phyloP scores from a whole-genome alignment of 176 grass and related monocot species.

The Aegilops speltoides region DNA sequence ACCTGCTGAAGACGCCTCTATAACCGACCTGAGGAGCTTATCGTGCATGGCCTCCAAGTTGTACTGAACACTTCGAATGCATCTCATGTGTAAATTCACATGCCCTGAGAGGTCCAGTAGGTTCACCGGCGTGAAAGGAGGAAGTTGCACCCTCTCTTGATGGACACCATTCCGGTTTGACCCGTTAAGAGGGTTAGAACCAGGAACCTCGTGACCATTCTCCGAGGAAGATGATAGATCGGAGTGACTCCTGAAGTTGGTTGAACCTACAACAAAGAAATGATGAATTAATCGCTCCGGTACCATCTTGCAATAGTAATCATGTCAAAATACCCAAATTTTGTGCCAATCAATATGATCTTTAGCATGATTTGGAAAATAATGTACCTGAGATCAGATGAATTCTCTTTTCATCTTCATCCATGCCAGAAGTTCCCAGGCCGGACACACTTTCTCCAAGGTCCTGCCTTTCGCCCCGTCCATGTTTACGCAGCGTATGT shows the following conservation, averaged over 20 bases:
- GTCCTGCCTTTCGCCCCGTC: conserved; percentile 37
- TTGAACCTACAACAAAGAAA: background rate
- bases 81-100: conserved; percentile 38
- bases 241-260: conserved; percentile 22
- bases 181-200: conserved; percentile 12
- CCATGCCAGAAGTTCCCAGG: background rate
- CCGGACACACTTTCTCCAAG: conserved; percentile 1
- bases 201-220: conserved; percentile 28
- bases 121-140: conserved; percentile 20
- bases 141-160: conserved; percentile 20
- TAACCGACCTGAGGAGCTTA: conserved; percentile 22
- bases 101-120: conserved; percentile 56
- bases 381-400: conserved; percentile 16
- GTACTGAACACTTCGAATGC: conserved; percentile 53
- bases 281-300: conserved; percentile 2
- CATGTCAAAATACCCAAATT: conserved; percentile 4
- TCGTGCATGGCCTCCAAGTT: conserved; percentile 43
- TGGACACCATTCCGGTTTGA: conserved; percentile 19
- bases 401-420: conserved; percentile 26
- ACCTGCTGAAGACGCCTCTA: conserved; percentile 18
- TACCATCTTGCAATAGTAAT: background rate
- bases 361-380: background rate
- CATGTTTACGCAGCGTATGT: conserved; percentile 54
- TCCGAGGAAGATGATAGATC: conserved; percentile 21
- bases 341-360: conserved; percentile 29